Evolutionary conservation across 805 yeast species (phyloP).

Genomic region (Blastobotrys robertii): DNA sequence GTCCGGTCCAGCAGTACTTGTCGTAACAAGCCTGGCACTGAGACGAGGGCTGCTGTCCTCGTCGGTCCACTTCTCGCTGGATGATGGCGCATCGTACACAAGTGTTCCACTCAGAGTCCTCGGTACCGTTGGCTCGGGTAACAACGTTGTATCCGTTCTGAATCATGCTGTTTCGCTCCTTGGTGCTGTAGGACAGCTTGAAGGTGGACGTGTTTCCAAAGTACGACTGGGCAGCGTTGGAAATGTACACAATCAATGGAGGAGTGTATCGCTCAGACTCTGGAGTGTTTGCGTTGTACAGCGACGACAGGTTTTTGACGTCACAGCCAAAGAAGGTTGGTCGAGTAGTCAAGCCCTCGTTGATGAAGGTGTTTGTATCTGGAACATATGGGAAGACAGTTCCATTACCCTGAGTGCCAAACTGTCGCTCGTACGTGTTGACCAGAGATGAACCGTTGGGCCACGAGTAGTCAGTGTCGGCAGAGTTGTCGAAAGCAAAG

Average conservation of each 20-base stretch:
- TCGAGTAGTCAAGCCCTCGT: constrained; percentile 48
- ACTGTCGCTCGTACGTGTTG: constrained; percentile 51
- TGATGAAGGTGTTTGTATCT: constrained; percentile 48
- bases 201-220: constrained; percentile 66
- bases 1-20: constrained; percentile 69
- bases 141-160: constrained; percentile 67
- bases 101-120: constrained; percentile 57
- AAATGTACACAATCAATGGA: constrained; percentile 68
- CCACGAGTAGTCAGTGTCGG: constrained; percentile 48
- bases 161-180: constrained; percentile 50
- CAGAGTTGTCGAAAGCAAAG: constrained; percentile 60
- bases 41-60: constrained; percentile 44
- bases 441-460: constrained; percentile 59
- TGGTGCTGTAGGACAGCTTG: constrained; percentile 49
- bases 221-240: constrained; percentile 59
- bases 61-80: constrained; percentile 67
- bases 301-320: constrained; percentile 38
- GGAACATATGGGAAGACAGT: constrained; percentile 78
- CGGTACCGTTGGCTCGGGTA: constrained; percentile 54
- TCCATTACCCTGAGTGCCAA: constrained; percentile 40
- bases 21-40: constrained; percentile 67
- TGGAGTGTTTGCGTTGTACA: constrained; percentile 12
- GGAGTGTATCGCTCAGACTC: constrained; percentile 31
- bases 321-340: constrained; percentile 85
- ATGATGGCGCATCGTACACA: constrained; percentile 80